Evolutionary conservation across 2,329 filamentous ascomycete species (phyloP).

Genomic region (Dactylellina cionopaga): DNA sequence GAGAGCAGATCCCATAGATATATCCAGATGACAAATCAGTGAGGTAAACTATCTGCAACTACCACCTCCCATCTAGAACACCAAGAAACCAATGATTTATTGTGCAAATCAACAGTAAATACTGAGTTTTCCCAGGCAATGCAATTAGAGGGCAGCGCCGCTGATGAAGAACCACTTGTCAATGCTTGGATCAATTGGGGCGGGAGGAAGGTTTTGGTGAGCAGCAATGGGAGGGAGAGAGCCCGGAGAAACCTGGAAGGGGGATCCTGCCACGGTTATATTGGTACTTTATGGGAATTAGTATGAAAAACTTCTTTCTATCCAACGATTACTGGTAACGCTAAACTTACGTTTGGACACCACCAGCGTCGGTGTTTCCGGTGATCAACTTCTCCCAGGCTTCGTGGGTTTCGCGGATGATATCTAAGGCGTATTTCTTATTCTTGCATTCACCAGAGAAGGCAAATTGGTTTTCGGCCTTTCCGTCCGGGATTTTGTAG

Average conservation of each 20-base stretch:
- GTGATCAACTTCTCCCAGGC: constrained; percentile 96
- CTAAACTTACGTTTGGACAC: constrained; percentile 79
- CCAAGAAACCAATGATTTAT: too few species aligned
- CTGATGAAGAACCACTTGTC: constrained; percentile 99
- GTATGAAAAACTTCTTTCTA: constrained; percentile 53
- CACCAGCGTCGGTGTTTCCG: constrained; percentile 82
- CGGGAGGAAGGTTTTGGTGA: constrained; percentile 81
- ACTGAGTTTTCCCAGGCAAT: too few species aligned
- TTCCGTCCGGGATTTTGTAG: constrained; percentile 99
- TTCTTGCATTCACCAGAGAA: constrained; percentile 99
- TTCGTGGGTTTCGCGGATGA: constrained; percentile 94
- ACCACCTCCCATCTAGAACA: too few species aligned
- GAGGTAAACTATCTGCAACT: too few species aligned
- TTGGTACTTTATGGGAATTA: constrained; percentile 75
- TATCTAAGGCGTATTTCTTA: constrained; percentile 97
- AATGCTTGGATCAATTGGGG: constrained; percentile 92
- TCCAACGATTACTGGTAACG: not conserved
- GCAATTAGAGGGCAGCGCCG: constrained; percentile 87
- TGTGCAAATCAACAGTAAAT: too few species aligned
- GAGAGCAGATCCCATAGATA: too few species aligned
- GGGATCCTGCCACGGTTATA: constrained; percentile 77
- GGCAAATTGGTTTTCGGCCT: constrained; percentile 99
- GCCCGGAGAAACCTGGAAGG: constrained; percentile 74
- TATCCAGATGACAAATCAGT: too few species aligned
- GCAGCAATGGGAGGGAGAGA: constrained; percentile 80